These are phyloP conservation scores for Fusarium buharicum DNA, from an alignment of 2,329 filamentous ascomycete genomes.

Conservation along the genomic window DNA sequence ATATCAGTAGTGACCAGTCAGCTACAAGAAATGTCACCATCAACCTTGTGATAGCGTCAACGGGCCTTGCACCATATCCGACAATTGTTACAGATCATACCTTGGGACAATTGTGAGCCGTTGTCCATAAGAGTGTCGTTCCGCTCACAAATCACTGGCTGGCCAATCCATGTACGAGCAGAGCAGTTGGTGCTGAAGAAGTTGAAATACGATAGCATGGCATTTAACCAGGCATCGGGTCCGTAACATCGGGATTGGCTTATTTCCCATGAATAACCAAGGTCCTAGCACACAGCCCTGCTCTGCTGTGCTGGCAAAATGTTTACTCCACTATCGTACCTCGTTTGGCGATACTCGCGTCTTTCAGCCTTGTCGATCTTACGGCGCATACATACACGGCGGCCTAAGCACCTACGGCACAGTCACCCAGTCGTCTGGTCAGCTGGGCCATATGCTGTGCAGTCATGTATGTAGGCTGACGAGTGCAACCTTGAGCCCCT, in stretches of 20 bases:
- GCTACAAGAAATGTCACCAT: slow-evolving; percentile 16
- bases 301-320: slow-evolving; percentile 22
- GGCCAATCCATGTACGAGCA: slow-evolving; percentile 11
- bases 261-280: slow-evolving; percentile 17
- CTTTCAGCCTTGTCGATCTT: slow-evolving; percentile 37
- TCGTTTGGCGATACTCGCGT: slow-evolving; percentile 14
- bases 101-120: slow-evolving; percentile 15
- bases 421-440: slow-evolving; percentile 29
- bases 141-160: slow-evolving; percentile 4
- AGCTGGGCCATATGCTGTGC: slow-evolving; percentile 31
- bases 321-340: slow-evolving; percentile 18
- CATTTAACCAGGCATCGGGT: background rate
- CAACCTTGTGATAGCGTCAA: slow-evolving; percentile 13
- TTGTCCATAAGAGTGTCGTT: slow-evolving; percentile 4
- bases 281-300: slow-evolving; percentile 1
- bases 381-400: slow-evolving; percentile 32
- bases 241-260: slow-evolving; percentile 25
- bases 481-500: slow-evolving; percentile 24
- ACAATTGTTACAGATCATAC: slow-evolving; percentile 23
- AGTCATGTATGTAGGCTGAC: slow-evolving; percentile 35
- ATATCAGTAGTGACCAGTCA: slow-evolving; percentile 25
- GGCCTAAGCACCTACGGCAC: slow-evolving; percentile 31
- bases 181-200: background rate
- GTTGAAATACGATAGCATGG: slow-evolving; percentile 13
- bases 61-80: slow-evolving; percentile 25